Percentiles rank a stretch among this genome's conserved stretches.
Conservation (phyloP, 2,329 filamentous ascomycete genomes). For the Fusarium mundagurra region DNA sequence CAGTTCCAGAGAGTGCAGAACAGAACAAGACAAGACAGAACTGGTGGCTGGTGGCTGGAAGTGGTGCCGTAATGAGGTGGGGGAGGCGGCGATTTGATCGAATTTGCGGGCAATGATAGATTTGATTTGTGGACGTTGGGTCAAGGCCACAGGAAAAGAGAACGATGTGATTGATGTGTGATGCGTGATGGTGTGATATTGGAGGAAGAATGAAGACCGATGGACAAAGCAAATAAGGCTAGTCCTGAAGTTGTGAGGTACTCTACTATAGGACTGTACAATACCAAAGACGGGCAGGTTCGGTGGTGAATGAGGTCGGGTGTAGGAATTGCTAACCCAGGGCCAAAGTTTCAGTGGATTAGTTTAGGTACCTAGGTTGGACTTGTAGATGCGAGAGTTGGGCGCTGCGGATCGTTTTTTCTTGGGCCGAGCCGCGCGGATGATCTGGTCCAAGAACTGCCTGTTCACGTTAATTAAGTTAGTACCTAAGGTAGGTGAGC, state of each 20-base stretch:
- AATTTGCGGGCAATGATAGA: slow-evolving; percentile 31
- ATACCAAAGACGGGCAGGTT: background rate
- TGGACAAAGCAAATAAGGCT: slow-evolving; percentile 13
- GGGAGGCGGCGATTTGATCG: slow-evolving; percentile 41
- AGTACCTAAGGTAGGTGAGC: too few relatives aligned
- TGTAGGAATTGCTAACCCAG: slow-evolving; percentile 20
- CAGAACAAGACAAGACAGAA: slow-evolving; percentile 18
- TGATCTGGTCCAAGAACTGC: slow-evolving; percentile 30
- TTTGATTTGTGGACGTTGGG: slow-evolving; percentile 37
- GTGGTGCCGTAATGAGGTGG: slow-evolving; percentile 44
- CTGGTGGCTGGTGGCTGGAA: slow-evolving; percentile 44
- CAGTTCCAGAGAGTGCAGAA: slow-evolving; percentile 4
- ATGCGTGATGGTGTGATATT: slow-evolving; percentile 28
- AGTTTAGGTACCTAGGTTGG: slow-evolving; percentile 34
- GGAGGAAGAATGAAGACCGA: slow-evolving; percentile 12
- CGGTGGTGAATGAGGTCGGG: background rate
- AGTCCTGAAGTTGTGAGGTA: slow-evolving; percentile 7
- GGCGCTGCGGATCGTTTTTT: slow-evolving; percentile 37
- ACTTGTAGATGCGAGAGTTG: slow-evolving; percentile 31
- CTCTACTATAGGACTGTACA: background rate
- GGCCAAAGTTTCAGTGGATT: slow-evolving; percentile 28
- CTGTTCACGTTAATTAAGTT: slow-evolving; percentile 31
- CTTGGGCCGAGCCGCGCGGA: slow-evolving; percentile 38
- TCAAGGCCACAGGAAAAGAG: slow-evolving; percentile 11
- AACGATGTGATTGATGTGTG: background rate